Evolutionary conservation across 176 grass and related monocot species (phyloP).

Genomic region (Calamus simplicifolius): DNA sequence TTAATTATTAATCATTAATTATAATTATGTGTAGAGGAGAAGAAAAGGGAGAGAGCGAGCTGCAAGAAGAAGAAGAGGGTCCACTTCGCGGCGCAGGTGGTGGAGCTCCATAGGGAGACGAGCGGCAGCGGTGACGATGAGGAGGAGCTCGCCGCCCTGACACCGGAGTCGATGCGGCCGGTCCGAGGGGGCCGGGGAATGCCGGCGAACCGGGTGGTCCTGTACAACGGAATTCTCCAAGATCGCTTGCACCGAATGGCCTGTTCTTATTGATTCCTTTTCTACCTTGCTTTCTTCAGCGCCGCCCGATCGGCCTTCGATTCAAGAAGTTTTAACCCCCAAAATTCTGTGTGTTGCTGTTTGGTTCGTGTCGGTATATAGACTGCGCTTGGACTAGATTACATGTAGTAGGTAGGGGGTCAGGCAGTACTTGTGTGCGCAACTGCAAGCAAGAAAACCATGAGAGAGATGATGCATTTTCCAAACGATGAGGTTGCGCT

Average conservation of each 20-base stretch:
- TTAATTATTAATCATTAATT: not conserved
- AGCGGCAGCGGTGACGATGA: conserved; percentile 4
- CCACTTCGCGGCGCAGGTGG: conserved; percentile 69
- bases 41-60: conserved; percentile 31
- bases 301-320: no score
- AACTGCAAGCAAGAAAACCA: no score
- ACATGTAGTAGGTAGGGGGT: no score
- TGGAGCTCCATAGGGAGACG: conserved; percentile 12
- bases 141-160: not conserved
- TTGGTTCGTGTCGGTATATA: no score
- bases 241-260: conserved; percentile 51
- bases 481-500: no score
- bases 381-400: no score
- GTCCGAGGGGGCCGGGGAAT: conserved; percentile 21
- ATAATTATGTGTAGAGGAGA: conserved; percentile 33
- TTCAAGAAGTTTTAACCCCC: no score
- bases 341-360: no score
- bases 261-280: conserved; percentile 47
- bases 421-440: no score
- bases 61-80: conserved; percentile 52
- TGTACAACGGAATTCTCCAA: conserved; percentile 83
- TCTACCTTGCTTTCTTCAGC: not conserved
- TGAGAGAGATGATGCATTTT: no score
- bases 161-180: not conserved
- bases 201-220: conserved; percentile 82